phyloP scores from a whole-genome alignment of 1,284 basidiomycete genomes.

The Tetrapyrgos nigripes region DNA sequence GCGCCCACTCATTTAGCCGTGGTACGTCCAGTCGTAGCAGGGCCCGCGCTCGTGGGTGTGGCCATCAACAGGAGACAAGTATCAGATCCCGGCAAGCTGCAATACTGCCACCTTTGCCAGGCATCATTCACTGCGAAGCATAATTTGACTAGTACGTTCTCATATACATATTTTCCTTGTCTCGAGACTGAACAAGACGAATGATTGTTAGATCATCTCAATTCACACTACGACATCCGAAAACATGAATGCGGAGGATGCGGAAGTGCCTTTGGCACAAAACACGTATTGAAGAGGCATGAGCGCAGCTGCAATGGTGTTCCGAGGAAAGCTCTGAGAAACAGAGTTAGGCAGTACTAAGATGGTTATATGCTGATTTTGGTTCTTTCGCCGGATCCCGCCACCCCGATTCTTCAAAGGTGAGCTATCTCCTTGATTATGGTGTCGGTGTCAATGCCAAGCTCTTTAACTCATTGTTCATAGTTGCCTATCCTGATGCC shows the following conservation, averaged over 20 bases:
- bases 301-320: constrained; percentile 11
- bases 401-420: too few species aligned
- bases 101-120: too few species aligned
- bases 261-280: constrained; percentile 17
- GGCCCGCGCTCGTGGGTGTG: neutral
- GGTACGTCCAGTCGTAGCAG: neutral
- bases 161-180: neutral
- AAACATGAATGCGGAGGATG: constrained; percentile 13
- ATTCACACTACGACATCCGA: constrained; percentile 19
- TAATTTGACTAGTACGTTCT: neutral
- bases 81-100: neutral
- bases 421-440: too few species aligned
- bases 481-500: too few species aligned
- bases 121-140: neutral
- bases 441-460: too few species aligned
- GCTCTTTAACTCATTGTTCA: too few species aligned
- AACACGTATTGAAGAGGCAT: constrained; percentile 20
- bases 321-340: neutral
- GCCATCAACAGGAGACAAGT: neutral
- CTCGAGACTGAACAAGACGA: neutral
- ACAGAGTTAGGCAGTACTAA: too few species aligned
- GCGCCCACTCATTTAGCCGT: too few species aligned
- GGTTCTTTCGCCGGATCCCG: neutral
- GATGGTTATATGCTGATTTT: neutral
- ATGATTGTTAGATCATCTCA: constrained; percentile 17